Base-by-base conservation (phyloP, 225 moss, liverwort and hornwort species). In the Marchantia polymorpha region DNA sequence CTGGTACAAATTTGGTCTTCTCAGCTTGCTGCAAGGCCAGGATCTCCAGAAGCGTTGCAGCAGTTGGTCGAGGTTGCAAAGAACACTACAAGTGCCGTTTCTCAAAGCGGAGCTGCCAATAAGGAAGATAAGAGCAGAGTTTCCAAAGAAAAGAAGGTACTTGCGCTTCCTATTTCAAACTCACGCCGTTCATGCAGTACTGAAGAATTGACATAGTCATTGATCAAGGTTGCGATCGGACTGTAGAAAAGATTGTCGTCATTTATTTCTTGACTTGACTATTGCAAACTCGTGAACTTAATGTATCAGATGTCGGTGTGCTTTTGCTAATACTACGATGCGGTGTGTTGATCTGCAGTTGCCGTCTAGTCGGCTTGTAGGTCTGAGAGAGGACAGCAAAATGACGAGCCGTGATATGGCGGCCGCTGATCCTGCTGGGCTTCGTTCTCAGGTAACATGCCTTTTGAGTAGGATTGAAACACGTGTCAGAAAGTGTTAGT, bases 51-150 rank as follows among this genome's bases (percentile, higher is more conserved):
- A 82, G 92, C 90, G 26, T 83, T 96, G 76, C 94, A 94, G 81
- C 92, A 96, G 60, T 85, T 96, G 85, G 92, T 96, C 64, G 94
- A 96, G 89, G 91, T 89, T 81, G 96, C 93, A 39, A 96, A 96
- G 74, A 90, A 84, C 48, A 61, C 83, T 4, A 83, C 96, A 69
- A 93, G 84, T 84, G 83, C 79, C 79, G 84, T 81, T 72, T 86
- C 91, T 72, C 93, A 91, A 81, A 85, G 82, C 70, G 79, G 75
- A 29, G 79, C 85, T 83, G 77, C 88, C 50, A 86, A 73, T 77
- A 95, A 95, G 74, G 95, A 95, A 16, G 95, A 95, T 52, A 95
- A 93, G 78, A 86, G 85, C 83, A 87, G 91, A 67, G 73, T 91
- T 52, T 81, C 84, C 11, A 93, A 93, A 77, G 93, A 95, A 67